These are phyloP conservation scores for Leccinellum rugosiceps DNA, from an alignment of 768 basidiomycete genomes.

Conservation along the genomic window DNA sequence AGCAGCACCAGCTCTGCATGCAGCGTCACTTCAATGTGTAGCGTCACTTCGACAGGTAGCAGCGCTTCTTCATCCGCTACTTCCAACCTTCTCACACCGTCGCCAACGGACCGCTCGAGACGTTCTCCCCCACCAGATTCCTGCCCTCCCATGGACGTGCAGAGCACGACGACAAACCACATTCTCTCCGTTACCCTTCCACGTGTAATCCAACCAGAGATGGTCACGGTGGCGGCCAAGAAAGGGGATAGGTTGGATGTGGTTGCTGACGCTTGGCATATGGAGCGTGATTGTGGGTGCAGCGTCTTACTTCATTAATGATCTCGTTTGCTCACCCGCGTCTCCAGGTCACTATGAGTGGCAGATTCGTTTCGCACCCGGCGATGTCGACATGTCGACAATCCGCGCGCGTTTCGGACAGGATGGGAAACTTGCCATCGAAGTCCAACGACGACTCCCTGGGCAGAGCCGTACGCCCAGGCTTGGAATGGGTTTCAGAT, in stretches of 20 bases:
- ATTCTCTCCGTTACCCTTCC: conserved; percentile 50
- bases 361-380: conserved; percentile 52
- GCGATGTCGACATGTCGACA: conserved; percentile 52
- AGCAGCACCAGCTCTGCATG: conserved; percentile 25
- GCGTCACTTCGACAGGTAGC: conserved; percentile 12
- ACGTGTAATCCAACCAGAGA: conserved; percentile 48
- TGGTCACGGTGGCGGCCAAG: conserved; percentile 62
- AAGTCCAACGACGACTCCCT: conserved; percentile 34
- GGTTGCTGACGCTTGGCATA: conserved; percentile 62
- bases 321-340: conserved; percentile 1
- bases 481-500: conserved; percentile 30
- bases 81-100: conserved; percentile 19
- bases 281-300: conserved; percentile 55
- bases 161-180: conserved; percentile 39
- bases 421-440: conserved; percentile 45
- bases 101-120: conserved; percentile 30
- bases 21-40: conserved; percentile 24
- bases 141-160: conserved; percentile 44
- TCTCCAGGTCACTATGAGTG: conserved; percentile 57
- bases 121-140: conserved; percentile 33
- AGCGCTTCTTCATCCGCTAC: conserved; percentile 15
- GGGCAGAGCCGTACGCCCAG: conserved; percentile 26
- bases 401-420: conserved; percentile 49
- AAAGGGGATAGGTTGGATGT: conserved; percentile 55
- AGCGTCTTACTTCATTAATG: neutral